These are phyloP conservation scores for Caryopteris hybrid DNA, from an alignment of 305 asterid species.

Conservation along the genomic window DNA sequence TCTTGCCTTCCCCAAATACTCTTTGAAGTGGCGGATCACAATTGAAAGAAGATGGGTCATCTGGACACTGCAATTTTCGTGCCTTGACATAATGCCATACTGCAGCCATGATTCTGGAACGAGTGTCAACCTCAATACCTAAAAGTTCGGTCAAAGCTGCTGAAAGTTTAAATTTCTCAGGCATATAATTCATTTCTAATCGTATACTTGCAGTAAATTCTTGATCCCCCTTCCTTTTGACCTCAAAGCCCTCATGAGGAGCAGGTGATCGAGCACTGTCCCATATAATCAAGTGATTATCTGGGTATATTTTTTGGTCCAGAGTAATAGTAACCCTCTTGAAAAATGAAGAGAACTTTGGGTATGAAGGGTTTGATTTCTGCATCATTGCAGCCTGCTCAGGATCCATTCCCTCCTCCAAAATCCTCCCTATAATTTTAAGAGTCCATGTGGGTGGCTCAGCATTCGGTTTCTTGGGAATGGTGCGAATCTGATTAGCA, in stretches of 20 bases:
- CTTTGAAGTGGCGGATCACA: slow-evolving; percentile 87
- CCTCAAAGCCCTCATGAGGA: slow-evolving; percentile 94
- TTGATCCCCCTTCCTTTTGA: slow-evolving; percentile 91
- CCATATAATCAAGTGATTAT: slow-evolving; percentile 87
- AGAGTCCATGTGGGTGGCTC: slow-evolving; percentile 98
- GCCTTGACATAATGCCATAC: slow-evolving; percentile 96
- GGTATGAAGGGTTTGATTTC: slow-evolving; percentile 63
- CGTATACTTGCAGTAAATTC: slow-evolving; percentile 80
- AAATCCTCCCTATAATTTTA: slow-evolving; percentile 82
- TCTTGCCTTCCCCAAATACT: slow-evolving; percentile 69
- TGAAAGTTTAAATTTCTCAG: slow-evolving; percentile 85
- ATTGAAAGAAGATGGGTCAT: slow-evolving; percentile 80
- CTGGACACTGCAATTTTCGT: slow-evolving; percentile 79
- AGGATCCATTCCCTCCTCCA: slow-evolving; percentile 92
- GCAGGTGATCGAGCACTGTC: slow-evolving; percentile 81
- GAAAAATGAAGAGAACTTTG: slow-evolving; percentile 84
- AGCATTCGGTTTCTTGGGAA: slow-evolving; percentile 86
- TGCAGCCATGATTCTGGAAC: slow-evolving; percentile 88
- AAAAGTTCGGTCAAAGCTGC: slow-evolving; percentile 73
- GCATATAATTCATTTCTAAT: slow-evolving; percentile 81
- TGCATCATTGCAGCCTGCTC: slow-evolving; percentile 84
- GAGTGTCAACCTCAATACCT: slow-evolving; percentile 92
- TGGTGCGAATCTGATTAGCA: slow-evolving; percentile 72
- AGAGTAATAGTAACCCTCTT: slow-evolving; percentile 85
- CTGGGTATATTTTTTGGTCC: slow-evolving; percentile 86